Base-by-base conservation (phyloP, 139 green algal species). In the Choricystis sp. region DNA sequence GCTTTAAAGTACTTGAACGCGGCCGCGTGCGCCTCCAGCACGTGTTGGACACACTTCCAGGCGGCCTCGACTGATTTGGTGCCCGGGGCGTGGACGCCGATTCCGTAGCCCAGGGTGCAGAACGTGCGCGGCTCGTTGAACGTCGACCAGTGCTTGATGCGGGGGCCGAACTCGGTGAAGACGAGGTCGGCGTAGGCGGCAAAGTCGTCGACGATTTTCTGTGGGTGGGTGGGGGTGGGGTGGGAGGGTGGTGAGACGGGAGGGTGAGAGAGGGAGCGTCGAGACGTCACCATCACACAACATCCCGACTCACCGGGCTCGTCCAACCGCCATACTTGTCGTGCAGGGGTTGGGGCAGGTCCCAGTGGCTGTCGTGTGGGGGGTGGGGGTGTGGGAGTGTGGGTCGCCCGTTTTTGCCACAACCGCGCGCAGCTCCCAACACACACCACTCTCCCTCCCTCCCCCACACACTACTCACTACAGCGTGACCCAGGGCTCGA, bases 401-500 rank as follows among this genome's bases (percentile, higher is more conserved):
- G n/a, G n/a, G n/a, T n/a, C n/a, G n/a, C n/a, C n/a, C n/a, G n/a
- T n/a, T n/a, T n/a, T n/a, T n/a, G n/a, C n/a, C n/a, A n/a, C n/a
- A n/a, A n/a, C n/a, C n/a, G n/a, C n/a, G n/a, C n/a, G n/a, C n/a
- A n/a, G n/a, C n/a, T n/a, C n/a, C n/a, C n/a, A n/a, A n/a, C n/a
- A n/a, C n/a, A n/a, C n/a, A n/a, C n/a, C n/a, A n/a, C n/a, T n/a
- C n/a, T n/a, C n/a, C n/a, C n/a, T n/a, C n/a, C n/a, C n/a, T n/a
- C n/a, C n/a, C n/a, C n/a, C n/a, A n/a, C n/a, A n/a, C n/a, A n/a
- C n/a, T n/a, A n/a, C n/a, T n/a, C n/a, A n/a, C n/a, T 77, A 78
- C 67, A 64, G 81, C 74, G 78, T 82, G 29, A 82, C 67, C 60
- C 67, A 63, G 5, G 78, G 78, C 29, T 75, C 74, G 61, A 85